Evolutionary conservation across 352 stramenopile species (phyloP).

Genomic region (Globisporangium cylindrosporum): DNA sequence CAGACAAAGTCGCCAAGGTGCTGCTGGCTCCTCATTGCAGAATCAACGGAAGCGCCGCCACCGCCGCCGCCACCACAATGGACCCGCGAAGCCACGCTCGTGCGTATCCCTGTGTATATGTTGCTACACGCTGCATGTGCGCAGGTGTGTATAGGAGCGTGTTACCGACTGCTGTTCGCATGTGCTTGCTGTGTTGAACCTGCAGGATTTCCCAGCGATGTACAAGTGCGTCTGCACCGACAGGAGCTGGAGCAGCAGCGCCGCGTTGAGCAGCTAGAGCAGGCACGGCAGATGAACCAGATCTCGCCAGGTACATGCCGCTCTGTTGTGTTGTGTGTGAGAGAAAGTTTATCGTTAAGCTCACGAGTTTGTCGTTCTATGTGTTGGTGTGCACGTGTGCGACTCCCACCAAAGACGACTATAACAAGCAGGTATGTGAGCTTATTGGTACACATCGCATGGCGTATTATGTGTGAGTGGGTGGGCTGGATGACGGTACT

Average conservation of each 20-base stretch:
- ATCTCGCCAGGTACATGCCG: conserved; percentile 33
- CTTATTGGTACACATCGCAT: not conserved
- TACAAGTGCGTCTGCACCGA: conserved; percentile 19
- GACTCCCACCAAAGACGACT: conserved; percentile 28
- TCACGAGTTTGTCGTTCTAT: not conserved
- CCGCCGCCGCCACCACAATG: conserved; percentile 1
- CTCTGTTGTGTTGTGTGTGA: not conserved
- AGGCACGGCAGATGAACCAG: conserved; percentile 36
- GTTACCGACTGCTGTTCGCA: not conserved
- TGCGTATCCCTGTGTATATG: not conserved
- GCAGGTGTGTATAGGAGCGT: no score
- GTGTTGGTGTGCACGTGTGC: not conserved
- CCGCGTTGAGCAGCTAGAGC: conserved; percentile 37
- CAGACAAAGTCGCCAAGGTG: not conserved
- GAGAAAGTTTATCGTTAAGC: not conserved
- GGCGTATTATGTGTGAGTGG: not conserved
- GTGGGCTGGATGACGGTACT: not conserved
- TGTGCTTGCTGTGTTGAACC: not conserved
- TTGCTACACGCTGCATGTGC: not conserved
- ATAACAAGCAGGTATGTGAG: conserved; percentile 40
- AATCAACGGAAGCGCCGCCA: not conserved
- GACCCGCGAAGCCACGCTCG: conserved; percentile 9
- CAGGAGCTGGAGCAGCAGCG: conserved; percentile 34
- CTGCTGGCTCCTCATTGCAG: not conserved
- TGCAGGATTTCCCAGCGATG: conserved; percentile 17